Evolutionary conservation across 192 early-diverging fungal species (phyloP).

Genomic region (Coemansia sp.): DNA sequence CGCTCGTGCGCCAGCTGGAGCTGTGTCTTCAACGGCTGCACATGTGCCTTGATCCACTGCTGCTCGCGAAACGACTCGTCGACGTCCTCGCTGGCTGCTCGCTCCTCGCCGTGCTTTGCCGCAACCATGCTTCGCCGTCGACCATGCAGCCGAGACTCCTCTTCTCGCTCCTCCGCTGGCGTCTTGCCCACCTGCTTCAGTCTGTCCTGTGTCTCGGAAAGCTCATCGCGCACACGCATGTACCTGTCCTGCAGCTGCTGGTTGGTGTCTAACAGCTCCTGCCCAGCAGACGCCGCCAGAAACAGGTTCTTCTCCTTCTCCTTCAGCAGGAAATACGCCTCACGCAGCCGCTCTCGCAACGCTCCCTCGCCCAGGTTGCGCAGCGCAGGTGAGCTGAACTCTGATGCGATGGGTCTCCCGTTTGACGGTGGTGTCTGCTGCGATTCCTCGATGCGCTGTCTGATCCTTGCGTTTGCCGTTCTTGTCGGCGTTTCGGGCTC

Average conservation of each 20-base stretch:
- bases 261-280: slow-evolving; percentile 51
- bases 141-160: slow-evolving; percentile 24
- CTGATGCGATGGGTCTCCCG: slow-evolving; percentile 8
- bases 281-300: slow-evolving; percentile 45
- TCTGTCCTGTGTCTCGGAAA: slow-evolving; percentile 14
- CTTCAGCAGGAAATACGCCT: slow-evolving; percentile 47
- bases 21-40: slow-evolving; percentile 36
- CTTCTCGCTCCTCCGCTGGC: slow-evolving; percentile 4
- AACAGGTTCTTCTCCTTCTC: slow-evolving; percentile 49
- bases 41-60: slow-evolving; percentile 32
- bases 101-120: not conserved
- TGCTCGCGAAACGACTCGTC: slow-evolving; percentile 16
- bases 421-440: slow-evolving; percentile 21
- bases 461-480: slow-evolving; percentile 17
- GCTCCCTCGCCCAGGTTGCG: slow-evolving; percentile 32
- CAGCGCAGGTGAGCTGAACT: slow-evolving; percentile 39
- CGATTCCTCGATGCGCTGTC: slow-evolving; percentile 21
- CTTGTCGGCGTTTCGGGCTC: slow-evolving; percentile 27
- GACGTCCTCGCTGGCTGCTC: not conserved
- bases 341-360: slow-evolving; percentile 39
- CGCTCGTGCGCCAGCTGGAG: slow-evolving; percentile 41
- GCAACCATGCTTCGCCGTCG: slow-evolving; percentile 37
- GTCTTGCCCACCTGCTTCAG: not conserved
- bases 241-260: slow-evolving; percentile 42
- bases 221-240: slow-evolving; percentile 23